Evolutionary conservation across 371 early-diverging fungal genomes (phyloP), one percentile per base, ranked within the genome.

Genomic region (Catenaria anguillulae): DNA sequence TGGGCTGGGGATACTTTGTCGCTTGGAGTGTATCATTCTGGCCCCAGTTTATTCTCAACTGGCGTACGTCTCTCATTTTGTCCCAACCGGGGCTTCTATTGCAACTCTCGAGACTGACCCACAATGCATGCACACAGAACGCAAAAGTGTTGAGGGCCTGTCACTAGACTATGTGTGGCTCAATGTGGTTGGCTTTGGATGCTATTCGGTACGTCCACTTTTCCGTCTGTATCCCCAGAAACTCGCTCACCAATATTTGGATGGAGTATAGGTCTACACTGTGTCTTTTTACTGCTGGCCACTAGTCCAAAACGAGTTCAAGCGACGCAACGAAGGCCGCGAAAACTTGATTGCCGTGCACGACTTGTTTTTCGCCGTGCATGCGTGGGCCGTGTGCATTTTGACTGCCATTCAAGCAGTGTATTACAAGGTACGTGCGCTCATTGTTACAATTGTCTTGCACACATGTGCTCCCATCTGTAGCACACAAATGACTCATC

Each of bases 161-260:
- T 93, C 94, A 0, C 74, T 92, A 21, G 97, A 96, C 71, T 96
- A 91, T 75, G 64, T 92, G 4, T 78, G 77, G 63, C 84, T 86
- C 67, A 93, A 92, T 68, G 77, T 88, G 21, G 71, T 80, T 35
- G 94, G 97, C 5, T 96, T 96, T 60, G 46, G 81, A 0, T 90
- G 87, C 70, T 93, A 93, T 64, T 78, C n/a, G n/a, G n/a, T n/a
- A n/a, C n/a, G n/a, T n/a, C n/a, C n/a, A n/a, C n/a, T n/a, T n/a
- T n/a, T n/a, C n/a, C n/a, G n/a, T n/a, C n/a, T n/a, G n/a, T n/a
- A n/a, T n/a, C n/a, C n/a, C n/a, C n/a, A n/a, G n/a, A n/a, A n/a
- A n/a, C n/a, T n/a, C n/a, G n/a, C n/a, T n/a, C n/a, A n/a, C n/a
- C n/a, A n/a, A n/a, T n/a, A n/a, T n/a, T n/a, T n/a, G n/a, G n/a